Conservation (phyloP, 805 yeast genomes). For the Pichia pseudocactophila region DNA sequence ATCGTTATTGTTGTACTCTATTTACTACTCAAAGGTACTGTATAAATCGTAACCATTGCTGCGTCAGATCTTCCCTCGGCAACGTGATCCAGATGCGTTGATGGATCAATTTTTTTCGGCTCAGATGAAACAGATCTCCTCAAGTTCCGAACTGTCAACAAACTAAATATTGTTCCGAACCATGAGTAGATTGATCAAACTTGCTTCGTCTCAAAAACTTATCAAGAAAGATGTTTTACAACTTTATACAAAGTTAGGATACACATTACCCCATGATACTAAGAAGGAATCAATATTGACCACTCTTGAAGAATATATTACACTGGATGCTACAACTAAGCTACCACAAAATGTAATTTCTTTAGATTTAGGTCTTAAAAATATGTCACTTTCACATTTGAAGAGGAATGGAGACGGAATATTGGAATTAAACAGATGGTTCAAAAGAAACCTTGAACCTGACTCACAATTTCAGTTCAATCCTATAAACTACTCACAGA, state of each 20-base stretch:
- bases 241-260: slow-evolving; percentile 4
- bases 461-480: slow-evolving; percentile 18
- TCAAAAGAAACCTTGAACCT: slow-evolving; percentile 25
- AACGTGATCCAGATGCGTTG: no score
- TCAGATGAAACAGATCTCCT: no score
- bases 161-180: no score
- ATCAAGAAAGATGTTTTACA: slow-evolving; percentile 4
- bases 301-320: slow-evolving; percentile 1
- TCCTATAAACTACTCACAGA: slow-evolving; percentile 22
- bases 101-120: no score
- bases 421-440: slow-evolving; percentile 21
- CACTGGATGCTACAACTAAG: neutral
- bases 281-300: slow-evolving; percentile 2
- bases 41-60: no score
- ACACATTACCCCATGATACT: neutral
- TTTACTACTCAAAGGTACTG: neutral
- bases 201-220: slow-evolving; percentile 1
- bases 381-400: slow-evolving; percentile 26
- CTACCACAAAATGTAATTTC: slow-evolving; percentile 19
- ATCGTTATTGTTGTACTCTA: neutral
- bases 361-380: slow-evolving; percentile 28
- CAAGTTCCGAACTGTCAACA: no score
- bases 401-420: neutral
- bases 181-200: neutral
- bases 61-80: no score